Evolutionary conservation across 2,329 filamentous ascomycete genomes (phyloP).

Genomic region (Trichophyton schoenleinii): DNA sequence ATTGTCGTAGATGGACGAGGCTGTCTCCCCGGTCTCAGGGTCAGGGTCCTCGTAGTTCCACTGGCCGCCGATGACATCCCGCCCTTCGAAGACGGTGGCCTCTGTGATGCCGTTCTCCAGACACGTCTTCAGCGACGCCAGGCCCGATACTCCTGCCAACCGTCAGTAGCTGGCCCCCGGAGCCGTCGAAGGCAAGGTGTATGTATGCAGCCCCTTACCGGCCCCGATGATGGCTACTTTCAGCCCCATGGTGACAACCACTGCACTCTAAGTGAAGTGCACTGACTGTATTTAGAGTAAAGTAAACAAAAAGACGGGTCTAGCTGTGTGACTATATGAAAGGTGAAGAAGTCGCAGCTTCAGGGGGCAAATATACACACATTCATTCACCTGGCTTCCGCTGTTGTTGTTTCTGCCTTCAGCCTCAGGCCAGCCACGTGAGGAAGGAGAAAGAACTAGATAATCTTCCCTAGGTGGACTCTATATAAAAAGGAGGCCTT

Average conservation of each 20-base stretch:
- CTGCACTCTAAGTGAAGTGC: neutral
- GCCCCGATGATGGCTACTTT: slow-evolving; percentile 16
- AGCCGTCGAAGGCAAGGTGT: neutral
- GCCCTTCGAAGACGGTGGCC: slow-evolving; percentile 26
- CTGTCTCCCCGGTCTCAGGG: slow-evolving; percentile 16
- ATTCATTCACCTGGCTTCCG: too few relatives aligned
- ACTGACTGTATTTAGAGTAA: neutral
- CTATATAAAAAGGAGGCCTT: neutral
- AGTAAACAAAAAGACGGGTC: neutral
- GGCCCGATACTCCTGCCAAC: slow-evolving; percentile 23
- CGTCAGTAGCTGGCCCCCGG: neutral
- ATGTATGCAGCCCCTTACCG: slow-evolving; percentile 9
- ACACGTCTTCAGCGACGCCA: slow-evolving; percentile 29
- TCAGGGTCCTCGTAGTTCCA: slow-evolving; percentile 28
- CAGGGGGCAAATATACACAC: too few relatives aligned
- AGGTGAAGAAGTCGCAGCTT: too few relatives aligned
- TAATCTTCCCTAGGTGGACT: neutral
- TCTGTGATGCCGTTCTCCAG: slow-evolving; percentile 24
- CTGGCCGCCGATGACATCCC: slow-evolving; percentile 26
- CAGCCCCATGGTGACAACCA: slow-evolving; percentile 3
- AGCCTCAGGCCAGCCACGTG: neutral
- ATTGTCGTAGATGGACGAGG: slow-evolving; percentile 27
- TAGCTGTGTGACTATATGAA: neutral
- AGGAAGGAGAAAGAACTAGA: neutral
- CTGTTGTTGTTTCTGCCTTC: too few relatives aligned